These are phyloP conservation scores for Penicillium sp. DNA, from an alignment of 2,329 filamentous ascomycete species.

Conservation along the genomic window DNA sequence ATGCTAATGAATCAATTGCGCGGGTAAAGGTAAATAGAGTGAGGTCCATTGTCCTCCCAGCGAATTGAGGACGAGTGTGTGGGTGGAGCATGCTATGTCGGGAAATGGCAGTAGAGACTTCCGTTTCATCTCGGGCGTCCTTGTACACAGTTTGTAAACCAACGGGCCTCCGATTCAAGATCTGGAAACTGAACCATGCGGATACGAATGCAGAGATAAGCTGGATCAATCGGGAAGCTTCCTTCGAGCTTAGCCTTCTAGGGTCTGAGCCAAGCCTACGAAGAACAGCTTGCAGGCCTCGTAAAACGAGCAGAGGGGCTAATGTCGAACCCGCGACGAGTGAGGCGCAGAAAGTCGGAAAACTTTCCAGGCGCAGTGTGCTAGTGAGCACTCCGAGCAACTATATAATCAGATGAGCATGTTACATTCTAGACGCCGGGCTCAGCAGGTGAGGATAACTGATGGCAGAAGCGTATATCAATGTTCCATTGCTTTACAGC, in stretches of 20 bases:
- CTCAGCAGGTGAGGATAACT: constrained; percentile 1
- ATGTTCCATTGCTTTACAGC: constrained; percentile 15
- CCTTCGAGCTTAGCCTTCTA: constrained; percentile 24
- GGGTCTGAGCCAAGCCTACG: constrained; percentile 25
- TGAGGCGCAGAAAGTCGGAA: constrained; percentile 58
- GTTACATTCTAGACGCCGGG: neutral
- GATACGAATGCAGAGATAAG: constrained; percentile 55
- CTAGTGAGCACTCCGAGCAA: constrained; percentile 43
- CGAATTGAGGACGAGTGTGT: constrained; percentile 47
- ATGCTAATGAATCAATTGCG: constrained; percentile 73
- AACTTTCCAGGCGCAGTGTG: constrained; percentile 51
- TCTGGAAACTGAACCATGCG: constrained; percentile 54
- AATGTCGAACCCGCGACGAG: constrained; percentile 58
- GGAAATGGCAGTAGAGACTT: constrained; percentile 8
- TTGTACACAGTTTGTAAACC: constrained; percentile 21
- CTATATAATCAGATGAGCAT: constrained; percentile 38
- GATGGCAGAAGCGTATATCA: neutral
- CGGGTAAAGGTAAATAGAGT: constrained; percentile 77
- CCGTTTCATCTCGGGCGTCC: constrained; percentile 15
- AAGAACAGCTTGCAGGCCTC: constrained; percentile 31
- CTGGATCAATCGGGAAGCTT: constrained; percentile 34
- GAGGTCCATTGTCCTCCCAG: constrained; percentile 78
- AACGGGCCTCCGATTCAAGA: constrained; percentile 51
- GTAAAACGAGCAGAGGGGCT: constrained; percentile 41
- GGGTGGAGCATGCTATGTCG: constrained; percentile 16